Evolutionary conservation across 768 basidiomycete species (phyloP).

Genomic region (Podaxis sp.): DNA sequence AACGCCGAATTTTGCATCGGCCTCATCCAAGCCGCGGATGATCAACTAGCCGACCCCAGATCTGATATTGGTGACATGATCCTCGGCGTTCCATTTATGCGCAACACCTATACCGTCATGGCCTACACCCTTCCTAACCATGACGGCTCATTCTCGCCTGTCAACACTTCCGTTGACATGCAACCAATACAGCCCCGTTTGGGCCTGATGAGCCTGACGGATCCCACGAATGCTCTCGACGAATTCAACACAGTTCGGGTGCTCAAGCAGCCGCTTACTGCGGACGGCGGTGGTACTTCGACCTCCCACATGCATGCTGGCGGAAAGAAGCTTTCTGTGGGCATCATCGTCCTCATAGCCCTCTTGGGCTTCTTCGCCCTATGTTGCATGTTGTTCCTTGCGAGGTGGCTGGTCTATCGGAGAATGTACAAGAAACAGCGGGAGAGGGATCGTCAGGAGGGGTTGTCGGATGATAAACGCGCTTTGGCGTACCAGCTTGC

Average conservation of each 20-base stretch:
- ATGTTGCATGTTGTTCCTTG: slow-evolving; percentile 51
- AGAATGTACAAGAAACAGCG: slow-evolving; percentile 29
- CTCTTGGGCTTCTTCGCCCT: slow-evolving; percentile 59
- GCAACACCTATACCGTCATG: slow-evolving; percentile 77
- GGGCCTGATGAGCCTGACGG: slow-evolving; percentile 64
- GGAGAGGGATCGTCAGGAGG: slow-evolving; percentile 17
- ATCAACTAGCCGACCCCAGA: slow-evolving; percentile 34
- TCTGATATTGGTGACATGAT: slow-evolving; percentile 63
- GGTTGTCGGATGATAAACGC: slow-evolving; percentile 19
- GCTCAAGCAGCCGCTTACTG: slow-evolving; percentile 54
- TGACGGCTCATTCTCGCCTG: slow-evolving; percentile 44
- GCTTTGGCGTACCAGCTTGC: slow-evolving; percentile 39
- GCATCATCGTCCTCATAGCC: slow-evolving; percentile 61
- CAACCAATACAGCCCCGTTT: slow-evolving; percentile 37
- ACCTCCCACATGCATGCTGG: not conserved
- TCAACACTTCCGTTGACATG: slow-evolving; percentile 10
- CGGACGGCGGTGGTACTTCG: slow-evolving; percentile 5
- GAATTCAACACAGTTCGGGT: slow-evolving; percentile 75
- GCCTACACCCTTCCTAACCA: slow-evolving; percentile 53
- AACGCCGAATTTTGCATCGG: slow-evolving; percentile 56
- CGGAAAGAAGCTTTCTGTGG: slow-evolving; percentile 50
- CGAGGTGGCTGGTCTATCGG: slow-evolving; percentile 51
- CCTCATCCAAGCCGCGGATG: slow-evolving; percentile 60
- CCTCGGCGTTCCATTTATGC: slow-evolving; percentile 76
- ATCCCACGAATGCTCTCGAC: slow-evolving; percentile 56